Base-by-base conservation (phyloP, 148 eudicot species). In the Gaultheria prostrata region DNA sequence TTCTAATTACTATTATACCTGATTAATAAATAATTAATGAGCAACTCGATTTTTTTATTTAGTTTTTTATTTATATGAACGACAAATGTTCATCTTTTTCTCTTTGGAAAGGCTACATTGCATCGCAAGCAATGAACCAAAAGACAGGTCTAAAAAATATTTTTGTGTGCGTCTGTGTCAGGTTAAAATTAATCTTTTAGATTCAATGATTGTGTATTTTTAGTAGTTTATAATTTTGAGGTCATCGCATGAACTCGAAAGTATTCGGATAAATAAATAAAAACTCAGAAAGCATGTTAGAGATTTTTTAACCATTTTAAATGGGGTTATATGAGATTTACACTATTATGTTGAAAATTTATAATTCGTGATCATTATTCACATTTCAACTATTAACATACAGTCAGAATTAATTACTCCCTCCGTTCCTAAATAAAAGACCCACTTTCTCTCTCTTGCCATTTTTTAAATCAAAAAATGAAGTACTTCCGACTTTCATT, bases 121-220 rank as follows among this genome's bases (percentile, higher is more conserved):
- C 84, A 82, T 82, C 88, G 48, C 79, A 87, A 84, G 83, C 86
- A 80, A 88, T 33, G 81, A 65, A 50, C 61, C 4, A 73, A 82
- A 82, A 77, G 84, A 82, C 32, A 54, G 72, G 49, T 7, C 30
- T 72, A 48, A 63, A 20, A 65, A 32, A 69, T 79, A 74, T 71
- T 80, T 80, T 11, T 76, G 54, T 63, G 45, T 65, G 35, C 11
- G 48, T 63, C 6, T 39, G 82, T 54, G 61, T 88, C 43, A 77
- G 81, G 90, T 88, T 85, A 86, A 88, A 86, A 81, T 78, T 69
- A 82, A 87, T 87, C 89, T 88, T 90, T 90, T 88, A 70, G 88
- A 54, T 77, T 85, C 87, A 90, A 90, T 90, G 86, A 90, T 90
- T 83, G 84, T 32, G 17, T 76, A 63, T 48, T 83, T 81, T 81